Evolutionary conservation across 441 rosid genomes (phyloP), one percentile per base, ranked within the genome.

Genomic region (Pelargonium fulgidum): DNA sequence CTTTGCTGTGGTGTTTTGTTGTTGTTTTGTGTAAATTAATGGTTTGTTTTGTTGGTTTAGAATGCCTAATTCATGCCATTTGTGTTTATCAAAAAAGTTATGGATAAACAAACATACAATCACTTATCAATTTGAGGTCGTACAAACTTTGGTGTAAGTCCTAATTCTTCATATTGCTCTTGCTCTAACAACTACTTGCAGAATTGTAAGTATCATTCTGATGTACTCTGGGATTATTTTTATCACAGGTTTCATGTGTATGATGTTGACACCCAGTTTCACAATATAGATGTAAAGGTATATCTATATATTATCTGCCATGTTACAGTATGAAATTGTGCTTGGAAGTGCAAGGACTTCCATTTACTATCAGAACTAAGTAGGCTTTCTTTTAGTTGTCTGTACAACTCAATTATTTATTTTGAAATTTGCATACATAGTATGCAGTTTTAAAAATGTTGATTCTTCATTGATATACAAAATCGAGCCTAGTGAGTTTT

Each of bases 221-320:
- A 59, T 69, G 14, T 77, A 72, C 74, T 75, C 13, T 74, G 62
- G 47, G 66, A 42, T 8, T 7, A 14, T 54, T 54, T 67, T n/a
- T 59, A 68, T 56, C 42, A 22, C 82, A 91, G 98, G 79, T 89
- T 89, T 79, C 85, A 70, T 52, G 79, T 87, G 58, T 91, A 82
- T 81, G 98, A 93, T 65, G 82, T 93, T 62, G 98, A 91, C 72
- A 85, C 95, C 47, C 93, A 82, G 67, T 91, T 86, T 75, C 95
- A 88, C 77, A 83, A 82, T 67, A 78, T 83, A 7, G 92, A 81
- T 4, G 89, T 83, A 9, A 89, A 88, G 96, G 98, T 93, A 81
- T 50, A 10, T 33, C 41, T 71, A 20, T 4, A 33, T 36, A 36
- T 36, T 36, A 36, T 36, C 7, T 36, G 41, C 41, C 6, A 36